Evolutionary conservation across 352 stramenopile species (phyloP).

Genomic region (Lagenidium sp.): DNA sequence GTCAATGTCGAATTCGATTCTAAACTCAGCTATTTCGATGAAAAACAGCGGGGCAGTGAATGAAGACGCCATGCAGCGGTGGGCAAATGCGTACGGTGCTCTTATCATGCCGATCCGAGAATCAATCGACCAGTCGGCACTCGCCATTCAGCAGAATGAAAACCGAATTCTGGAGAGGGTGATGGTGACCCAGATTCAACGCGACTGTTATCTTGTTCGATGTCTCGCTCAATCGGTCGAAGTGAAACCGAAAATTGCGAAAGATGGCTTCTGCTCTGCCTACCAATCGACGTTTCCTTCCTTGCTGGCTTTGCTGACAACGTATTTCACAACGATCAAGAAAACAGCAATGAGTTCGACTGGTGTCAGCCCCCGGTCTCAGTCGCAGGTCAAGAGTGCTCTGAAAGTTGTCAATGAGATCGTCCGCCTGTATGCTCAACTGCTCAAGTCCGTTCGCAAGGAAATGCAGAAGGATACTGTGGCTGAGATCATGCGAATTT

Average conservation of each 20-base stretch:
- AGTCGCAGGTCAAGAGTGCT: constrained; percentile 38
- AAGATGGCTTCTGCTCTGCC: constrained; percentile 59
- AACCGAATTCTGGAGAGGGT: constrained; percentile 50
- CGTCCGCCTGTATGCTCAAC: constrained; percentile 59
- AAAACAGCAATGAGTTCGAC: constrained; percentile 19
- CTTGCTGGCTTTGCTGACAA: constrained; percentile 53
- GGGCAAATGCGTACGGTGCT: constrained; percentile 44
- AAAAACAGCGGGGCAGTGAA: constrained; percentile 16
- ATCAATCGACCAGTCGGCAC: constrained; percentile 57
- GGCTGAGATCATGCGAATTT: constrained; percentile 57
- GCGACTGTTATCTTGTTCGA: constrained; percentile 62
- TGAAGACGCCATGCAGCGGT: constrained; percentile 24
- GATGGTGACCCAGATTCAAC: constrained; percentile 58
- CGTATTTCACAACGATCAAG: constrained; percentile 56
- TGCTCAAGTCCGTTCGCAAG: constrained; percentile 76
- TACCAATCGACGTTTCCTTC: constrained; percentile 51
- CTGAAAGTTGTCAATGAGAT: constrained; percentile 79
- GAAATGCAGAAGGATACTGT: constrained; percentile 75
- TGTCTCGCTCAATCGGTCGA: constrained; percentile 58
- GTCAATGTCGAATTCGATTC: constrained; percentile 69
- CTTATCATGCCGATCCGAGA: constrained; percentile 61
- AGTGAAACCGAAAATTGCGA: constrained; percentile 67
- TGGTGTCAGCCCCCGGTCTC: constrained; percentile 13
- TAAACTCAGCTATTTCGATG: constrained; percentile 69
- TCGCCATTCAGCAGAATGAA: constrained; percentile 64